Percentiles rank a stretch among this genome's conserved stretches.
Evolutionary conservation across 208 protist genomes (phyloP).

Genomic region (Leishmania braziliensis): DNA sequence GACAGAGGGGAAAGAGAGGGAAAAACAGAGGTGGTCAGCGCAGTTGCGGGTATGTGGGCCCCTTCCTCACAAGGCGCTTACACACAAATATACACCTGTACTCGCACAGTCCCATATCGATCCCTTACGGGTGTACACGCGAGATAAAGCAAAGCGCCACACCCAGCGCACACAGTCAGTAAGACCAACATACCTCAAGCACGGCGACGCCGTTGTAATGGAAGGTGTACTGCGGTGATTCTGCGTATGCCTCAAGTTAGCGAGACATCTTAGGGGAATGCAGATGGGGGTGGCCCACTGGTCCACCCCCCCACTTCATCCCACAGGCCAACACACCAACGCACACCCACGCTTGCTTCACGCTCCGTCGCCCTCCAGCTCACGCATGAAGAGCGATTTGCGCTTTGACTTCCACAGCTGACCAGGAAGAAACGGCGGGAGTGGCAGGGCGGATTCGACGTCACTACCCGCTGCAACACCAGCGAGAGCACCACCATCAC

Average conservation of each 20-base stretch:
- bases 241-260: not conserved
- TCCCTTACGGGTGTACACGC: not conserved
- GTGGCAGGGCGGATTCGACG: not conserved
- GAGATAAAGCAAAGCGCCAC: not conserved
- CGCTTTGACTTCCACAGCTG: conserved; percentile 38
- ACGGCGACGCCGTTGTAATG: not conserved
- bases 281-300: not conserved
- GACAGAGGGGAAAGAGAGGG: not conserved
- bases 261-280: not conserved
- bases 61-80: not conserved
- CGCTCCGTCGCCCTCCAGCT: conserved; percentile 29
- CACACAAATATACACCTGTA: not conserved
- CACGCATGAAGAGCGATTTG: conserved; percentile 58
- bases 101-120: not conserved
- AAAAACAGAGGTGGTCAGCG: not conserved
- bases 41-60: not conserved
- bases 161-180: not conserved
- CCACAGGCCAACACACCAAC: not conserved
- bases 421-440: conserved; percentile 7
- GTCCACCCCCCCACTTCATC: not conserved
- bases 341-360: not conserved
- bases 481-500: not conserved
- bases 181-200: not conserved
- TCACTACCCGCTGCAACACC: not conserved
- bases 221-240: not conserved